Evolutionary conservation across 1,139 yeast genomes (phyloP), one percentile per base, ranked within the genome.

Genomic region (Pichia sp.): DNA sequence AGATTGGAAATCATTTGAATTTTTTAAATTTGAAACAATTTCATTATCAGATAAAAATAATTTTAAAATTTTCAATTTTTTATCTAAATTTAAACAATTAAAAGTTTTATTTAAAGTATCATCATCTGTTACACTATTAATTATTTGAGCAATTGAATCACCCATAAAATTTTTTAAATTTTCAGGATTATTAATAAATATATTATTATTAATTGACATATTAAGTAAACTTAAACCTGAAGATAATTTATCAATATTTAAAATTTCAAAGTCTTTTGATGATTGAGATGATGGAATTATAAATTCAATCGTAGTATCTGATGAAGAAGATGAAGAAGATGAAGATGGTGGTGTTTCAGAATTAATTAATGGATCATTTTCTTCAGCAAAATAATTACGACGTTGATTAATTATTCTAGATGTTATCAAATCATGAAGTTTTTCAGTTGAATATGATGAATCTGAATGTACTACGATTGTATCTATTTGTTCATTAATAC

Each of bases 181-280:
- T 2, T 34, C 16, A 2, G 42, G 41, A 26, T 43, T 49, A 7
- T 27, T 30, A 2, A 27, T 30, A 3, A 54, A 37, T n/a, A 47
- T 26, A 20, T 50, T 51, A 31, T 43, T 51, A 31, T 47, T 53
- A 9, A 56, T 45, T 3, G 58, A 39, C 23, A 50, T 36, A 33
- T 51, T 50, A 9, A 54, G 37, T 10, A 54, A 35, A 20, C 45
- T 42, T 12, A 55, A 34, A 10, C 54, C 52, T 6, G 35, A 35
- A 1, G 33, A 24, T 9, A 47, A 27, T 12, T 26, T 25, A 23
- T 40, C 42, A 9, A 28, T 25, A 29, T 43, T 39, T 8, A 41
- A 8, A 3, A 32, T n/a, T 6, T 9, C 12, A 3, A 28, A 36
- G 29, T 24, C 33, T 10, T 16, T 20, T 16, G 35, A 16, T 25